Percentiles rank a stretch among this genome's conserved stretches.
These are phyloP conservation scores for Colletotrichum nymphaeae DNA, from an alignment of 2,329 filamentous ascomycete species.

Conservation along the genomic window DNA sequence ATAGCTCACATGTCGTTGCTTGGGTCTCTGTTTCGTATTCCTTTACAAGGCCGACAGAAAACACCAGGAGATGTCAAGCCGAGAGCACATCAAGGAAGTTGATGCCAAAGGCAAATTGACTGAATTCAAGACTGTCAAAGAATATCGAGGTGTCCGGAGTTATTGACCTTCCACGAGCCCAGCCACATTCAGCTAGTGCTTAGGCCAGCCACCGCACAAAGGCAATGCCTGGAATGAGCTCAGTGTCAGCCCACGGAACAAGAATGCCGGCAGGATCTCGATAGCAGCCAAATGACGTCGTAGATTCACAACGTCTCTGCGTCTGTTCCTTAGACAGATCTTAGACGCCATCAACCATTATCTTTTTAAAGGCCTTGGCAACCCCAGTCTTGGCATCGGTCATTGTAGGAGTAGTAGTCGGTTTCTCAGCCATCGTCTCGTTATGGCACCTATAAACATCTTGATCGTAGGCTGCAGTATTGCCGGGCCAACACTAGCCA, in stretches of 20 bases:
- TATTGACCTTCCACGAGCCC: background rate
- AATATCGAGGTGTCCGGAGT: background rate
- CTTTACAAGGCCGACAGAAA: too few relatives aligned
- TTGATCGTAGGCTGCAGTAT: slow-evolving; percentile 48
- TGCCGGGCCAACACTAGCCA: slow-evolving; percentile 45
- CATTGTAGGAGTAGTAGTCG: fast-evolving
- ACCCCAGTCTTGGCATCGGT: background rate
- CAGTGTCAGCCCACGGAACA: background rate
- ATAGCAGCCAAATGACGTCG: background rate
- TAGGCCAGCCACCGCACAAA: background rate
- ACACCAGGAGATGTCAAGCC: fast-evolving
- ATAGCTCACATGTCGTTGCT: too few relatives aligned
- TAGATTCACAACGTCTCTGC: background rate
- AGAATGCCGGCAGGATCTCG: background rate
- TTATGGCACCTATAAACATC: slow-evolving; percentile 36
- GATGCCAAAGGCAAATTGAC: too few relatives aligned
- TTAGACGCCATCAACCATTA: fast-evolving
- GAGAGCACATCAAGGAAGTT: too few relatives aligned
- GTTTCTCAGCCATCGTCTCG: background rate
- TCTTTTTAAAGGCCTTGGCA: background rate
- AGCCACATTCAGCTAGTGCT: background rate
- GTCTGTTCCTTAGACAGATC: background rate
- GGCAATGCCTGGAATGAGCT: background rate
- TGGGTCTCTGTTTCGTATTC: too few relatives aligned
- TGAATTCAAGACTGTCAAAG: background rate